These are phyloP conservation scores for Phoenix roebelenii DNA, from an alignment of 176 grass and related monocot species.

Conservation along the genomic window DNA sequence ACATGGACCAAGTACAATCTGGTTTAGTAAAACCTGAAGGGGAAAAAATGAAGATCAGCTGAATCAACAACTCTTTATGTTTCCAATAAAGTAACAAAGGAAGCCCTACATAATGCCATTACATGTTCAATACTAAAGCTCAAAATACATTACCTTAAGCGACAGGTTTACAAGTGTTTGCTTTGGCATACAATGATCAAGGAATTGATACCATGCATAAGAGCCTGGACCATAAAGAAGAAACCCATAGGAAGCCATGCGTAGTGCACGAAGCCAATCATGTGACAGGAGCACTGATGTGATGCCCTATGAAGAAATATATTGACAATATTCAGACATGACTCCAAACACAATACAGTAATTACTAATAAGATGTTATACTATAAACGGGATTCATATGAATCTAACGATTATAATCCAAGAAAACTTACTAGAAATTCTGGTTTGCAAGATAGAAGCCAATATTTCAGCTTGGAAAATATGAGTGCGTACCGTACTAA, in stretches of 20 bases:
- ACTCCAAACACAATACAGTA: no score
- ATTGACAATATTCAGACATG: constrained; percentile 12
- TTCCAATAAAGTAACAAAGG: no score
- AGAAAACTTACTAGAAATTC: no score
- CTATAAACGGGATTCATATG: no score
- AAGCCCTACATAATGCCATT: no score
- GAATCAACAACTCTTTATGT: no score
- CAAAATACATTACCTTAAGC: constrained; percentile 39
- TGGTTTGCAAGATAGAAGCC: no score
- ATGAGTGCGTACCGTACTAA: no score
- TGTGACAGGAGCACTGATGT: constrained; percentile 42
- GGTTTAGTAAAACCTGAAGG: constrained; percentile 85
- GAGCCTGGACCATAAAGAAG: constrained; percentile 92
- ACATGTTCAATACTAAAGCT: no score
- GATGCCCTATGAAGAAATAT: constrained; percentile 34
- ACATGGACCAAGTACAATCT: constrained; percentile 89
- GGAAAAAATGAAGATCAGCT: constrained; percentile 2
- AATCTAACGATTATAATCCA: no score
- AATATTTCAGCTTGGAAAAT: no score
- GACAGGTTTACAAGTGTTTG: constrained; percentile 58
- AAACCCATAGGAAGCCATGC: constrained; percentile 82
- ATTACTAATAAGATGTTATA: no score
- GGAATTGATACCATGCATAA: constrained; percentile 70
- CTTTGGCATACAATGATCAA: constrained; percentile 66
- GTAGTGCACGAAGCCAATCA: constrained; percentile 67